phyloP scores from a whole-genome alignment of 2,329 filamentous ascomycete genomes.

The Aspergillus pseudoviridinutans region DNA sequence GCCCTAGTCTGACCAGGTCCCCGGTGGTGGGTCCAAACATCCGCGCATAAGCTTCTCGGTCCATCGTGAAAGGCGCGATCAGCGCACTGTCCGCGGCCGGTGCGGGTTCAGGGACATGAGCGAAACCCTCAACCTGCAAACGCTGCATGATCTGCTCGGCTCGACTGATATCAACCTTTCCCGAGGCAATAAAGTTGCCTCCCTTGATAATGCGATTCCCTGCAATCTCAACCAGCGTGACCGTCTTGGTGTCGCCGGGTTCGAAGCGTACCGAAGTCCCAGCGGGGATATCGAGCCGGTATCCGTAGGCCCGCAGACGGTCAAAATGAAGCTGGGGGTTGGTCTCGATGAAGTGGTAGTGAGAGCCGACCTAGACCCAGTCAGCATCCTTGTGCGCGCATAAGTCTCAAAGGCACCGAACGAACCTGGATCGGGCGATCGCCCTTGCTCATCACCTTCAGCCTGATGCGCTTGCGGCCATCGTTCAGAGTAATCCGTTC shows the following conservation, averaged over 20 bases:
- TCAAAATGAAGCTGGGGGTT: slow-evolving; percentile 90
- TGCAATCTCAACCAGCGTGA: slow-evolving; percentile 82
- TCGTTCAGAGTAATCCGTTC: slow-evolving; percentile 67
- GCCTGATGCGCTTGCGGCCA: slow-evolving; percentile 65
- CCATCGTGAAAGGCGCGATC: slow-evolving; percentile 65
- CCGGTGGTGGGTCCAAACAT: slow-evolving; percentile 95
- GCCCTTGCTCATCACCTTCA: slow-evolving; percentile 79
- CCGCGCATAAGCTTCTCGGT: slow-evolving; percentile 70
- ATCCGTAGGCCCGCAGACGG: slow-evolving; percentile 75
- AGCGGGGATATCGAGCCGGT: slow-evolving; percentile 80
- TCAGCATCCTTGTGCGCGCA: neutral
- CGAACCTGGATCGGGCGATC: slow-evolving; percentile 83
- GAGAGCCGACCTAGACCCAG: slow-evolving; percentile 64
- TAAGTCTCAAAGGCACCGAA: neutral
- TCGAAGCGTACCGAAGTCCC: slow-evolving; percentile 93
- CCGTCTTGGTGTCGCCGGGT: slow-evolving; percentile 86
- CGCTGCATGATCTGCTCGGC: slow-evolving; percentile 63
- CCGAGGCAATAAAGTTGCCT: slow-evolving; percentile 75
- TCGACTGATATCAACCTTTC: slow-evolving; percentile 62
- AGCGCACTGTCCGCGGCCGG: slow-evolving; percentile 54
- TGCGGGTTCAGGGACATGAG: slow-evolving; percentile 69
- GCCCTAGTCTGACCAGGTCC: slow-evolving; percentile 75
- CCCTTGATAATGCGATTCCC: slow-evolving; percentile 76
- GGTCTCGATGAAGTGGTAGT: slow-evolving; percentile 95
- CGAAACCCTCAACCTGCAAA: slow-evolving; percentile 70